Percentiles rank a stretch among this genome's conserved stretches.
phyloP scores from a whole-genome alignment of 2,329 filamentous ascomycete species.

The Beauveria australis region DNA sequence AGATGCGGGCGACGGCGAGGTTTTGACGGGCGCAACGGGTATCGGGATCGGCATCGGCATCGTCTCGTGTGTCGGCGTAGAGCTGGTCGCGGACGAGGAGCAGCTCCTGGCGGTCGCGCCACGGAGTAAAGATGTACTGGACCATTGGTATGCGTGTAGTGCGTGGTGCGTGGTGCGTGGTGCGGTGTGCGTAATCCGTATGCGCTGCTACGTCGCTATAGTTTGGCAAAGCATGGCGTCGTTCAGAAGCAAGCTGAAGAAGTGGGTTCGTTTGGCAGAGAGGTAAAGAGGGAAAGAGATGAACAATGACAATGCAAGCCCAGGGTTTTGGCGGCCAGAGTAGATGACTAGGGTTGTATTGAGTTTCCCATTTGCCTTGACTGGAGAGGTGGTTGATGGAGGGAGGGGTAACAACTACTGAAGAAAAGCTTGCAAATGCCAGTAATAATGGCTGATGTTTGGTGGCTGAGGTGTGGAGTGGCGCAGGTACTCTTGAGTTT shows the following conservation, averaged over 20 bases:
- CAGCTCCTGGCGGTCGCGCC: constrained; percentile 59
- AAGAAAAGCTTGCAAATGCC: neutral
- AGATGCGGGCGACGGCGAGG: constrained; percentile 48
- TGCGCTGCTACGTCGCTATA: constrained; percentile 1
- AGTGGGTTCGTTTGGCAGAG: neutral
- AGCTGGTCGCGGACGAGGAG: constrained; percentile 57
- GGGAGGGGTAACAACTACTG: neutral
- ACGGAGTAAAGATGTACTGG: constrained; percentile 65
- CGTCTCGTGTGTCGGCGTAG: constrained; percentile 32
- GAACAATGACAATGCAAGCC: neutral
- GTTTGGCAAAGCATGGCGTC: neutral
- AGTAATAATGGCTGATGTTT: neutral
- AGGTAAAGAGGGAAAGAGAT: neutral
- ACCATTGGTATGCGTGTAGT: constrained; percentile 40
- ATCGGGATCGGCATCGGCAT: constrained; percentile 16
- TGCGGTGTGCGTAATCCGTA: neutral
- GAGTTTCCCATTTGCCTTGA: neutral
- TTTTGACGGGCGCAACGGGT: constrained; percentile 22
- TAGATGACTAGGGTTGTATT: neutral
- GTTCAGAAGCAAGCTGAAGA: neutral
- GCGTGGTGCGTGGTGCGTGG: neutral
- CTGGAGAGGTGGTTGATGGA: neutral
- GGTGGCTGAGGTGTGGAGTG: too few species aligned
- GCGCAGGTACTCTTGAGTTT: too few species aligned
- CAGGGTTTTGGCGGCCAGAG: too few species aligned